Conservation (phyloP, 306 rosid species). For the Cucurbita ficifolia region DNA sequence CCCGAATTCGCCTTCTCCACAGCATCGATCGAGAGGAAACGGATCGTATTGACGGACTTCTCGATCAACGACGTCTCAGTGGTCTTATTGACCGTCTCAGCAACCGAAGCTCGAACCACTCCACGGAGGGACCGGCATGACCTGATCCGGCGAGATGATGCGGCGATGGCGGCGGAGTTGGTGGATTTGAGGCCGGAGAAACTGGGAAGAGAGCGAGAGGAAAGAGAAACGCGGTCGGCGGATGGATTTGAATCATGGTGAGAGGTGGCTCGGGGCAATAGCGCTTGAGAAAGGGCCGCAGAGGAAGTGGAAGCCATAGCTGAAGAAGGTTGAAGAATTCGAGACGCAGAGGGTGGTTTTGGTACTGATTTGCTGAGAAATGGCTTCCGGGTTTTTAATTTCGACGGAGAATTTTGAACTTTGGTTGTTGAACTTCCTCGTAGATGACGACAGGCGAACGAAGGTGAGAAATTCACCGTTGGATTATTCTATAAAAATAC, state of each 20-base stretch:
- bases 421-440: constrained; percentile 23
- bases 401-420: neutral
- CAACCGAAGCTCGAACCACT: constrained; percentile 30
- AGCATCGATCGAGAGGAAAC: constrained; percentile 41
- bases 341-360: neutral
- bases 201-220: constrained; percentile 33
- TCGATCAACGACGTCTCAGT: constrained; percentile 24
- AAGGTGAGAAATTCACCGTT: constrained; percentile 14
- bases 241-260: constrained; percentile 26
- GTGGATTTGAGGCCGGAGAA: constrained; percentile 47
- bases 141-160: constrained; percentile 14
- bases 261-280: constrained; percentile 39
- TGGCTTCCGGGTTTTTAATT: neutral
- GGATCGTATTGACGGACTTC: constrained; percentile 51
- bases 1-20: constrained; percentile 61
- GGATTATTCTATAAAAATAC: neutral
- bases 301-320: constrained; percentile 71
- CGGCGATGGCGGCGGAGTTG: constrained; percentile 3
- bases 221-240: constrained; percentile 39
- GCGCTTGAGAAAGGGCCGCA: constrained; percentile 56
- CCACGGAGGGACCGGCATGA: neutral
- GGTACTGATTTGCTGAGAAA: neutral
- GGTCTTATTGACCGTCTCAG: constrained; percentile 33
- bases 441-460: constrained; percentile 16
- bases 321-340: neutral